Percentiles rank a stretch among this genome's conserved stretches.
Conservation (phyloP, 306 rosid genomes). For the Astragalus membranaceus region DNA sequence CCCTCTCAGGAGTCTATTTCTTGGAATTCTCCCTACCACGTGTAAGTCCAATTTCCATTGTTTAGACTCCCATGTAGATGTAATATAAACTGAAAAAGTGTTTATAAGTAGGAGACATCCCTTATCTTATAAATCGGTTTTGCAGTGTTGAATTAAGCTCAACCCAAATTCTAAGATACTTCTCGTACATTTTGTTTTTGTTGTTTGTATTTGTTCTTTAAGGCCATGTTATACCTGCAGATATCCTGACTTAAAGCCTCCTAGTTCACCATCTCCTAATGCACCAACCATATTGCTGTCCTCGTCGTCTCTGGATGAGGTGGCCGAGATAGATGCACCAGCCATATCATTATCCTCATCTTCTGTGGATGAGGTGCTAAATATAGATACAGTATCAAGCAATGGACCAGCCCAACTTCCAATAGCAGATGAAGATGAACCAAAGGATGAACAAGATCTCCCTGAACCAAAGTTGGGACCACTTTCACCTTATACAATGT, state of each 20-base stretch:
- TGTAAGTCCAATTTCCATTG: slow-evolving; percentile 24
- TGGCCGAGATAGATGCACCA: slow-evolving; percentile 1
- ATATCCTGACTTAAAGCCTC: slow-evolving; percentile 73
- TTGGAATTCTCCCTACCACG: slow-evolving; percentile 37
- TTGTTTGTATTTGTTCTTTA: no score
- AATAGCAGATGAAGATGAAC: slow-evolving; percentile 28
- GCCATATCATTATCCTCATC: slow-evolving; percentile 26
- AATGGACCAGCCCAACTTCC: slow-evolving; percentile 40
- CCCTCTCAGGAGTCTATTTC: slow-evolving; percentile 28
- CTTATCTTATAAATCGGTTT: no score
- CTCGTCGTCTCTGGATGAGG: slow-evolving; percentile 18
- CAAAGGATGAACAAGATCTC: slow-evolving; percentile 17
- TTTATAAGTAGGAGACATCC: no score
- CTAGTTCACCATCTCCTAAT: slow-evolving; percentile 74
- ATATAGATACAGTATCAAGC: slow-evolving; percentile 9
- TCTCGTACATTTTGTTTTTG: no score
- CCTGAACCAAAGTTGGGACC: slow-evolving; percentile 49
- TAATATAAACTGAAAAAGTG: no score
- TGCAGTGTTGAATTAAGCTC: no score
- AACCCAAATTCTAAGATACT: neutral
- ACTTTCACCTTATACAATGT: slow-evolving; percentile 67
- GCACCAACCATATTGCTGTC: slow-evolving; percentile 36
- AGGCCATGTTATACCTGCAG: slow-evolving; percentile 36
- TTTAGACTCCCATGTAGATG: no score
- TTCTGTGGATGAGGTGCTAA: slow-evolving; percentile 8